phyloP scores from a whole-genome alignment of 768 basidiomycete species.

The Pulveroboletus sp. region DNA sequence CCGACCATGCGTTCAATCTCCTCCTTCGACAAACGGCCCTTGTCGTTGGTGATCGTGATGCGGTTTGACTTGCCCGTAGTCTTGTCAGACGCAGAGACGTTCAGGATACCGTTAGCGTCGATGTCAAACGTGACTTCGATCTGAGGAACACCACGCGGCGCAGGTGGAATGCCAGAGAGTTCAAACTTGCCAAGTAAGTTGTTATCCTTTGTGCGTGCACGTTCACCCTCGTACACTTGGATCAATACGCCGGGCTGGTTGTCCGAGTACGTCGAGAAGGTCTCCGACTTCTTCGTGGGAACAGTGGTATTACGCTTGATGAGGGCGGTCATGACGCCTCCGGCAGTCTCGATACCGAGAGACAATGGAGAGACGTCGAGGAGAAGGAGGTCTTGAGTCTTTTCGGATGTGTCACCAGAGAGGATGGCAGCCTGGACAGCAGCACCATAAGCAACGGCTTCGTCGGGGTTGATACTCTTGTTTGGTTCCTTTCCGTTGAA shows the following conservation, averaged over 20 bases:
- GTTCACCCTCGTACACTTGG: constrained; percentile 97
- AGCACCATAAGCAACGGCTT: constrained; percentile 97
- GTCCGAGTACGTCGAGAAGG: constrained; percentile 97
- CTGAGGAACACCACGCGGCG: constrained; percentile 96
- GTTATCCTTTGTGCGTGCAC: constrained; percentile 98
- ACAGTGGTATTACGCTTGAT: constrained; percentile 99
- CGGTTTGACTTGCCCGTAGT: constrained; percentile 95
- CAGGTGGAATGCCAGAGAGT: constrained; percentile 92
- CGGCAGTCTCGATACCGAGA: constrained; percentile 95
- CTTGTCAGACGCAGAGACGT: constrained; percentile 94
- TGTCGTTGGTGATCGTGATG: constrained; percentile 94
- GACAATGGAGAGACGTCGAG: constrained; percentile 91
- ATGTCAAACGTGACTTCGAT: constrained; percentile 98
- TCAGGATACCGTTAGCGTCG: constrained; percentile 93
- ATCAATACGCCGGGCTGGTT: constrained; percentile 99
- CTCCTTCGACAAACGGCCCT: constrained; percentile 94
- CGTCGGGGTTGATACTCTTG: constrained; percentile 99
- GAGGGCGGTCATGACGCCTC: constrained; percentile 98
- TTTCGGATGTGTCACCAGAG: constrained; percentile 96
- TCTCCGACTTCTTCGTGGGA: constrained; percentile 97
- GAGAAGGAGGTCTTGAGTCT: constrained; percentile 93
- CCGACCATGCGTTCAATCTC: constrained; percentile 97
- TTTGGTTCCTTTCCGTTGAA: constrained; percentile 99
- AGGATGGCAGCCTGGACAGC: constrained; percentile 98
- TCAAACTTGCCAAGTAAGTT: constrained; percentile 98